phyloP scores from a whole-genome alignment of 2,329 filamentous ascomycete genomes.

The Nemania bipapillata region DNA sequence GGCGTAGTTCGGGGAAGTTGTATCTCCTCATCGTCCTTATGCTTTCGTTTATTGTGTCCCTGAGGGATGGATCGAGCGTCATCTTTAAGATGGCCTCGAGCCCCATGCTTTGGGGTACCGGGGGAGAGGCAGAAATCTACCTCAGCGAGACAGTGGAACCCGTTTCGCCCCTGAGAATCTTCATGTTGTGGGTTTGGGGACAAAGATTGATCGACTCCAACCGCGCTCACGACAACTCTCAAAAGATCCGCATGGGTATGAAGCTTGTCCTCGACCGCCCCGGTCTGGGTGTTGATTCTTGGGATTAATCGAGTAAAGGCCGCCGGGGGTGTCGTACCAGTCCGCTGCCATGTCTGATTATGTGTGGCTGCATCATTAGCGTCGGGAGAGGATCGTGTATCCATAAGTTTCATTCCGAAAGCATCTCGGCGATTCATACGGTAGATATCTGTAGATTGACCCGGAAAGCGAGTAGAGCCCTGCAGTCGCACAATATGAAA shows the following conservation, averaged over 20 bases:
- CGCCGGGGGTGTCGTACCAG: slow-evolving; percentile 25
- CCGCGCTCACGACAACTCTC: slow-evolving; percentile 52
- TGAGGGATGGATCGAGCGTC: slow-evolving; percentile 26
- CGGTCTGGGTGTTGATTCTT: slow-evolving; percentile 42
- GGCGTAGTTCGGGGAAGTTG: slow-evolving; percentile 25
- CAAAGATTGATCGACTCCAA: slow-evolving; percentile 42
- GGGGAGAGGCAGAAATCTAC: slow-evolving; percentile 53
- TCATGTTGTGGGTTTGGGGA: slow-evolving; percentile 50
- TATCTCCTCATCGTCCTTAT: slow-evolving; percentile 43
- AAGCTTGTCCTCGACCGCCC: slow-evolving; percentile 39
- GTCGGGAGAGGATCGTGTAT: slow-evolving; percentile 26
- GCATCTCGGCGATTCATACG: slow-evolving; percentile 60
- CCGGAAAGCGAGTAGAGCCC: slow-evolving; percentile 41
- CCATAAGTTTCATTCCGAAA: slow-evolving; percentile 54
- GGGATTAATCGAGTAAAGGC: slow-evolving; percentile 21
- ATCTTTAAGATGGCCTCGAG: slow-evolving; percentile 31
- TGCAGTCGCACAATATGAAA: slow-evolving; percentile 51
- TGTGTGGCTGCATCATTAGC: background rate
- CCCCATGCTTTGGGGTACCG: slow-evolving; percentile 26
- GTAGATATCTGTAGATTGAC: slow-evolving; percentile 47
- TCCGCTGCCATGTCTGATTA: slow-evolving; percentile 27
- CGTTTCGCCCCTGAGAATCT: slow-evolving; percentile 64
- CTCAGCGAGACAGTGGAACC: slow-evolving; percentile 67
- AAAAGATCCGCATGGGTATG: slow-evolving; percentile 53
- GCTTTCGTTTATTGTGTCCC: slow-evolving; percentile 54